Conservation (phyloP, 164 flowering plant genomes). For the Chloranthus sessilifolius region DNA sequence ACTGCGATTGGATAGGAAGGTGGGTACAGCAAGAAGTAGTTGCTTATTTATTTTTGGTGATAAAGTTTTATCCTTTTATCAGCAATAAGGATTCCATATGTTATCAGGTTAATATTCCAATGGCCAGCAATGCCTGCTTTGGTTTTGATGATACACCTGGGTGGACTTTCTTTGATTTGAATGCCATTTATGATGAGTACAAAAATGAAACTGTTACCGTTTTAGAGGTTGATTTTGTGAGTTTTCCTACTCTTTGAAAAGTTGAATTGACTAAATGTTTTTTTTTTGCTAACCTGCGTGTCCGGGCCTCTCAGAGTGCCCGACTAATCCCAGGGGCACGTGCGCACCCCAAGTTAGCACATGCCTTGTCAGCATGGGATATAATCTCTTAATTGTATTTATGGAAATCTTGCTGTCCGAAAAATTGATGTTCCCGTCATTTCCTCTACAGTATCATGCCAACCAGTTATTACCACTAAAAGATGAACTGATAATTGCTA, state of each 20-base stretch:
- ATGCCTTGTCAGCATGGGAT: no score
- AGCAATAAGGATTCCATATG: constrained; percentile 1
- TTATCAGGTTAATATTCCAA: constrained; percentile 44
- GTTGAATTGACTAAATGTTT: no score
- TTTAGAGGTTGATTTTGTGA: constrained; percentile 55
- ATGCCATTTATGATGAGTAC: constrained; percentile 43
- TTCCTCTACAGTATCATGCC: constrained; percentile 46
- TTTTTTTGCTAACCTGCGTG: no score
- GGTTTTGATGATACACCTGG: constrained; percentile 44
- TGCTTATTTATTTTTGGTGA: background rate
- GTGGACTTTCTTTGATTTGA: constrained; percentile 69
- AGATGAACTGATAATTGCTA: constrained; percentile 42
- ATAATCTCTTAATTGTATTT: no score
- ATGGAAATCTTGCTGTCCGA: no score
- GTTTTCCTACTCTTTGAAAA: constrained; percentile 16
- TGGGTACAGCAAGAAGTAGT: constrained; percentile 3
- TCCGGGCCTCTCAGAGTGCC: no score
- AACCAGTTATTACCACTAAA: constrained; percentile 43
- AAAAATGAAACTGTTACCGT: constrained; percentile 40
- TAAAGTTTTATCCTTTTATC: background rate
- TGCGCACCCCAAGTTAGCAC: no score
- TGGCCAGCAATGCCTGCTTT: constrained; percentile 43
- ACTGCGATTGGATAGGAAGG: constrained; percentile 51
- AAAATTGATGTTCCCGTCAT: no score
- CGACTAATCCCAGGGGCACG: no score